phyloP scores from a whole-genome alignment of 2,329 filamentous ascomycete genomes.

The Aspergillus brasiliensis region DNA sequence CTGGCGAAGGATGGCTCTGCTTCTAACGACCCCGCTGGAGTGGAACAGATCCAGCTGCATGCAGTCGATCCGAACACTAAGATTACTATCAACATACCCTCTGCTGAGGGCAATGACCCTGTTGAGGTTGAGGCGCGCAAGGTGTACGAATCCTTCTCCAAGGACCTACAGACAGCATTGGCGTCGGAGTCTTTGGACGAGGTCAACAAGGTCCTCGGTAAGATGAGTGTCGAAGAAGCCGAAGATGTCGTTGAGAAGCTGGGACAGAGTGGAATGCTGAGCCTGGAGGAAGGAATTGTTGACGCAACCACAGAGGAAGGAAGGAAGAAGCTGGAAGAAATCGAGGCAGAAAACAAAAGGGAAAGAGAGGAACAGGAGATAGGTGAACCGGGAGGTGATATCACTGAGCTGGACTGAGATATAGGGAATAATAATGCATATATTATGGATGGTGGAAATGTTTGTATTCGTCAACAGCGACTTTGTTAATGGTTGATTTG shows the following conservation, averaged over 20 bases:
- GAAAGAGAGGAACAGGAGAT: conserved; percentile 46
- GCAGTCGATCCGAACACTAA: conserved; percentile 90
- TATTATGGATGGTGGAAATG: neutral
- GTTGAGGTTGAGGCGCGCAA: conserved; percentile 63
- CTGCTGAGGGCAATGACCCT: conserved; percentile 66
- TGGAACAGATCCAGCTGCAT: conserved; percentile 97
- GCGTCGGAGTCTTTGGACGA: conserved; percentile 87
- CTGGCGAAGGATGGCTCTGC: conserved; percentile 64
- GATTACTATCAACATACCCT: conserved; percentile 84
- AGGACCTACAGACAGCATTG: conserved; percentile 78
- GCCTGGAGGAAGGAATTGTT: conserved; percentile 88
- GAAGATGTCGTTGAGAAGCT: conserved; percentile 81
- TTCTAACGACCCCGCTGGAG: conserved; percentile 60
- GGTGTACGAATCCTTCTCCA: conserved; percentile 82
- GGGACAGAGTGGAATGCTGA: conserved; percentile 83
- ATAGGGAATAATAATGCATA: neutral
- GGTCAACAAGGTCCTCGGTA: conserved; percentile 83
- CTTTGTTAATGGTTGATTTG: neutral
- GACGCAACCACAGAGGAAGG: conserved; percentile 92
- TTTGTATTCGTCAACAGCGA: neutral
- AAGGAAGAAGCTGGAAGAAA: conserved; percentile 72
- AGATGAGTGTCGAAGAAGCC: conserved; percentile 85
- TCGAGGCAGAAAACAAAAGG: conserved; percentile 60
- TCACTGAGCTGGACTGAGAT: conserved; percentile 41
- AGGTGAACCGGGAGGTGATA: conserved; percentile 54